A percentile compares a stretch with the other conserved stretches of the same genome.
Evolutionary conservation across 352 stramenopile genomes (phyloP).

Genomic region (Elongisporangium undulatum): DNA sequence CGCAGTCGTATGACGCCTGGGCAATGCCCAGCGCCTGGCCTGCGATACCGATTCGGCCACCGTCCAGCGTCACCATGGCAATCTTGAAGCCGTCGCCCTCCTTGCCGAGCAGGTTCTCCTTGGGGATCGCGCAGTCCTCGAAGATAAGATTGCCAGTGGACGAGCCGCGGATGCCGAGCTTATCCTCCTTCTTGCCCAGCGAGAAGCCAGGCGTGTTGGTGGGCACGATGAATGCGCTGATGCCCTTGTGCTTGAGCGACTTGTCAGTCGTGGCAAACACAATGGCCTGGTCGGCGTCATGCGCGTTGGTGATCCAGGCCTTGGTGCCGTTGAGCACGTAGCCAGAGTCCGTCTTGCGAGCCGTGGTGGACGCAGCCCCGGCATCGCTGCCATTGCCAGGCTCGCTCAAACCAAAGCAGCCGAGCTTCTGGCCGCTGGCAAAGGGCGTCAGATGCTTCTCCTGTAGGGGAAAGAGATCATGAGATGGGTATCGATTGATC

Average conservation of each 20-base stretch:
- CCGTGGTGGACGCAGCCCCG: constrained; percentile 92
- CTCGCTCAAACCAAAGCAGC: constrained; percentile 93
- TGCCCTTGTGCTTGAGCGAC: constrained; percentile 93
- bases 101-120: constrained; percentile 82
- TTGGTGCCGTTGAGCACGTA: constrained; percentile 97
- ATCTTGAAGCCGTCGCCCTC: constrained; percentile 90
- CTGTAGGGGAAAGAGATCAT: constrained; percentile 4
- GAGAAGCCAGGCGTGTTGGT: constrained; percentile 91
- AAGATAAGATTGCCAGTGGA: constrained; percentile 97
- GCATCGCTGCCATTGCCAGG: constrained; percentile 94
- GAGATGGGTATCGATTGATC: not conserved
- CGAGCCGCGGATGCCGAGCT: constrained; percentile 95
- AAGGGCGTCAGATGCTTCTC: constrained; percentile 88
- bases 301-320: constrained; percentile 96
- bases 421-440: constrained; percentile 88
- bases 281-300: constrained; percentile 91
- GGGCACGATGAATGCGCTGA: constrained; percentile 95
- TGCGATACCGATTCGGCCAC: constrained; percentile 94
- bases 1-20: constrained; percentile 94
- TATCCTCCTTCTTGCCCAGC: constrained; percentile 97
- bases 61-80: constrained; percentile 91
- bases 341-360: constrained; percentile 73
- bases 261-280: constrained; percentile 98
- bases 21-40: constrained; percentile 95
- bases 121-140: constrained; percentile 91